phyloP scores from a whole-genome alignment of 2,329 filamentous ascomycete genomes.

The Xylaria digitata region DNA sequence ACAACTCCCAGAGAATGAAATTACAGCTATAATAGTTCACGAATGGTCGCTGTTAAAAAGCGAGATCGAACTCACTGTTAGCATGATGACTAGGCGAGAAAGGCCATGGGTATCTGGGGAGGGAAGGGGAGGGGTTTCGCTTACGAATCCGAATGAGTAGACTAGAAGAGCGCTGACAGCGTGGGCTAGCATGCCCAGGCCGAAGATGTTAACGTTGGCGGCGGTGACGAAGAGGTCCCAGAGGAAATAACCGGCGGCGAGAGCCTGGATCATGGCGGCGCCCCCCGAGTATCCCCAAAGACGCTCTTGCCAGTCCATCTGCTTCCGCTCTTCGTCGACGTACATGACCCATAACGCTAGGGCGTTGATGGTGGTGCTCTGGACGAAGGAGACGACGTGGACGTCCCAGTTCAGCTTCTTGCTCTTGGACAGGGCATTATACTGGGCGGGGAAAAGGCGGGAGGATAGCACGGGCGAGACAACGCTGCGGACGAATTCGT shows the following conservation, averaged over 20 bases:
- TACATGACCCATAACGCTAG: conserved; percentile 81
- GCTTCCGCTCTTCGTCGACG: conserved; percentile 72
- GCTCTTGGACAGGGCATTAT: conserved; percentile 68
- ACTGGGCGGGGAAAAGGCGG: conserved; percentile 70
- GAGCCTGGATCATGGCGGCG: conserved; percentile 77
- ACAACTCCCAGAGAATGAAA: conserved; percentile 90
- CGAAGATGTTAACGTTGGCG: conserved; percentile 76
- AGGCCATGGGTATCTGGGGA: neutral
- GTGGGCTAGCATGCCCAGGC: conserved; percentile 80
- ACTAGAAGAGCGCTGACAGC: conserved; percentile 79
- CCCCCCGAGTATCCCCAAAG: conserved; percentile 83
- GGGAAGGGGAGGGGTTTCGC: conserved; percentile 50
- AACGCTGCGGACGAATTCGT: conserved; percentile 74
- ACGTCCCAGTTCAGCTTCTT: conserved; percentile 86
- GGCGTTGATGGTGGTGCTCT: conserved; percentile 77
- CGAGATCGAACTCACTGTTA: conserved; percentile 10
- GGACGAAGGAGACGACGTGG: conserved; percentile 84
- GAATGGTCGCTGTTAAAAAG: conserved; percentile 73
- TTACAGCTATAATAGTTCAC: conserved; percentile 83
- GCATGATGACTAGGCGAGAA: neutral
- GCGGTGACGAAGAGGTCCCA: conserved; percentile 82
- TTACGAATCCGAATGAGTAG: conserved; percentile 82
- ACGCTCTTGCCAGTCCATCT: conserved; percentile 74
- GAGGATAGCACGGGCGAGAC: conserved; percentile 75
- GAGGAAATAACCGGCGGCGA: conserved; percentile 84